These are phyloP conservation scores for Gastrodia elata DNA, from an alignment of 106 monocot species.

Conservation along the genomic window DNA sequence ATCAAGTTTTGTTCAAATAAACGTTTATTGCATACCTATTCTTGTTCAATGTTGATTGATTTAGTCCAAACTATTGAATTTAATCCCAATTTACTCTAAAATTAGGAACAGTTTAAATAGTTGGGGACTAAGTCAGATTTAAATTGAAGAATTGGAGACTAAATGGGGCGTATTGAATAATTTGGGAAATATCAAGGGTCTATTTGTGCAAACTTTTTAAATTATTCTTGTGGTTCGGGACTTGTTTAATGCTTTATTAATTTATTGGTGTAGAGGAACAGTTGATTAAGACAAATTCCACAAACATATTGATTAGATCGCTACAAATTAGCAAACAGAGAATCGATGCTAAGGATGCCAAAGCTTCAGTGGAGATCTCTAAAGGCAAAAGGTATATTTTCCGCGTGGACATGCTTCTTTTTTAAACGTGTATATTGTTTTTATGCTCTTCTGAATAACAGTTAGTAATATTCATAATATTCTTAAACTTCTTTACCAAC, in stretches of 20 bases:
- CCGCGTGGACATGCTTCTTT: not conserved
- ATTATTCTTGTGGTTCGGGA: not conserved
- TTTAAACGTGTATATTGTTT: not conserved
- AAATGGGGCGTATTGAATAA: no score
- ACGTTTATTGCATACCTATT: not conserved
- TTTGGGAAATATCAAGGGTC: no score
- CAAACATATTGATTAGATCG: constrained; percentile 49
- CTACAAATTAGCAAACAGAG: constrained; percentile 39
- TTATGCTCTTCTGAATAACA: not conserved
- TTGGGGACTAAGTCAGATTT: no score
- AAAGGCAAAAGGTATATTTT: constrained; percentile 35
- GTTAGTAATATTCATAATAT: not conserved
- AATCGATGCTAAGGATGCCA: constrained; percentile 28
- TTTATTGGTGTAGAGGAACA: constrained; percentile 31
- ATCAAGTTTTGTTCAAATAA: not conserved
- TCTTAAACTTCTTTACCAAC: not conserved
- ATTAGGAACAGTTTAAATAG: no score
- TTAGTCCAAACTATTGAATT: no score
- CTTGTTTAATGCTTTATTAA: not conserved
- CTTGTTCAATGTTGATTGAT: constrained; percentile 2
- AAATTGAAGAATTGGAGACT: no score
- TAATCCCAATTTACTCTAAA: no score
- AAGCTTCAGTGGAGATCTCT: constrained; percentile 16
- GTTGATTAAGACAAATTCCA: constrained; percentile 40
- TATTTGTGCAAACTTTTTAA: no score